phyloP scores from a whole-genome alignment of 768 basidiomycete species.

The Cubamyces lactineus region DNA sequence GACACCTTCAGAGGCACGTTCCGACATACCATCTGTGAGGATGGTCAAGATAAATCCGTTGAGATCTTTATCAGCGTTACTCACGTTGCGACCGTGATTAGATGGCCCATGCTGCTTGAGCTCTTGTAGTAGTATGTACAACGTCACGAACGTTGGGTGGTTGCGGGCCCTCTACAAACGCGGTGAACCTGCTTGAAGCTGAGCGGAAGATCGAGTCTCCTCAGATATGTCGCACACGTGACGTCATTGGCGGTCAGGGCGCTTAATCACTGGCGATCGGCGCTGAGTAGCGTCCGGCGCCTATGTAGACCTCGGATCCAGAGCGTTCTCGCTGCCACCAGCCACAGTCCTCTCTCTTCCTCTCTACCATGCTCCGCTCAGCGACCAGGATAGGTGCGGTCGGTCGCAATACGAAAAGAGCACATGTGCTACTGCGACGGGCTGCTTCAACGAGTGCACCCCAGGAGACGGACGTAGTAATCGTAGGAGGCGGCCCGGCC shows the following conservation, averaged over 20 bases:
- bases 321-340: too few species aligned
- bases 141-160: neutral
- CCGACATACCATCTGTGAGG: conserved; percentile 20
- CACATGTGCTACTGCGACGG: neutral
- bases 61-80: conserved; percentile 30
- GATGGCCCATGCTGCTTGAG: conserved; percentile 68
- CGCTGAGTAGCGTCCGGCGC: too few species aligned
- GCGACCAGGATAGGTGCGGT: neutral
- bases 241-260: conserved; percentile 2
- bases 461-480: conserved; percentile 80
- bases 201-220: too few species aligned
- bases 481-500: conserved; percentile 93
- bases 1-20: neutral
- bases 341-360: neutral
- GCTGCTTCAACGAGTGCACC: conserved; percentile 23
- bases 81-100: conserved; percentile 89
- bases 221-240: conserved; percentile 8
- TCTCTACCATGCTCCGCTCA: conserved; percentile 1
- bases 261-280: neutral
- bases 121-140: neutral
- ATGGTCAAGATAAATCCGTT: conserved; percentile 8
- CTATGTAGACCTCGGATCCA: too few species aligned
- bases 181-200: too few species aligned
- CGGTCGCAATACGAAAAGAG: neutral
- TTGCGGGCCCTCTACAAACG: neutral